Evolutionary conservation across 108 stramenopile species (phyloP), one percentile per base, ranked within the genome.

Genomic region (Cyclotella baltica): DNA sequence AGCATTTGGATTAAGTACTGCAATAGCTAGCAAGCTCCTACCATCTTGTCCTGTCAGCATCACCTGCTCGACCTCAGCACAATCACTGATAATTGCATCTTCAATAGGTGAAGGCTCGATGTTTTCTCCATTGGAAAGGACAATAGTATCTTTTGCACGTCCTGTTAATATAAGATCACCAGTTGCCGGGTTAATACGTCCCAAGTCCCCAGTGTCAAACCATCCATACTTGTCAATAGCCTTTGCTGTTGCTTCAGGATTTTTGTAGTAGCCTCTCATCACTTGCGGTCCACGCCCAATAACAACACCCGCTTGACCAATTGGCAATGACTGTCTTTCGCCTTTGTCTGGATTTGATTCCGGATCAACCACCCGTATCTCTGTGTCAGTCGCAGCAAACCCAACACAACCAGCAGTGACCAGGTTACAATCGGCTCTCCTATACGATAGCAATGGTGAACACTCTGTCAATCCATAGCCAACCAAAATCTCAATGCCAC

Each of bases 1-100:
- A 71, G 83, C 90, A 33, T 73, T 77, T 19, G 93, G 91, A 57
- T 86, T 95, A 29, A 97, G 68, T 19, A 96, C 94, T 35, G 85
- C 73, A 48, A 98, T 87, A 10, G 94, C 96, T 30, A 88, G 83
- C 18, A 98, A 83, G 27, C 70, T 85, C 20, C 93, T 80, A 33
- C 95, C 95, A 68, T 98, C 97, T 64, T 97, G 92, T 35, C 97
- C 97, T 16, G 85, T 86, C 55, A 97, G 75, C 96, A 96, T 96
- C 30, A 98, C 90, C 79, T 98, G 97, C 59, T 97, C 96, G n/a
- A 98, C 74, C 70, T 95, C 67, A 31, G 77, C 63, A 3, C 85
- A 83, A 30, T 77, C 87, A 31, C 84, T 87, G 30, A 89, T 63
- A 70, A 89, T 88, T 28, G 89, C 85, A 75, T 91, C 88, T 77